These are phyloP conservation scores for Tetracladium marchalianum DNA, from an alignment of 495 filamentous ascomycete species.

Conservation along the genomic window DNA sequence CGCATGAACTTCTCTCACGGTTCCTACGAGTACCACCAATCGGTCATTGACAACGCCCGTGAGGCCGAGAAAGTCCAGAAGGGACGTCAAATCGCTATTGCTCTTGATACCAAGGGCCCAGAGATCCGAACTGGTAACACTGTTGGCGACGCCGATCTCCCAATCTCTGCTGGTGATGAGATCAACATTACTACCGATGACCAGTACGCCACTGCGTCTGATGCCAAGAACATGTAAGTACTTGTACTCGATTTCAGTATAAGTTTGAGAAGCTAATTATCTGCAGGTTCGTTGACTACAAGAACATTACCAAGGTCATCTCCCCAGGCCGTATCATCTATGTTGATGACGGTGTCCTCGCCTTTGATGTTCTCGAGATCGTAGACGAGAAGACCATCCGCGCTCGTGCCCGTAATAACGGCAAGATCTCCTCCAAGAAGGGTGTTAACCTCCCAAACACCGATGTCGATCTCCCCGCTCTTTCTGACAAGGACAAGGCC, in stretches of 20 bases:
- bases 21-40: conserved; percentile 91
- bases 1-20: conserved; percentile 99
- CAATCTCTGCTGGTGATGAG: conserved; percentile 70
- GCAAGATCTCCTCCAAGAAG: conserved; percentile 95
- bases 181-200: conserved; percentile 97
- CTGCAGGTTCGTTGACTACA: conserved; percentile 91
- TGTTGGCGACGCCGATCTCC: conserved; percentile 69
- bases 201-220: conserved; percentile 73
- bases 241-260: not conserved
- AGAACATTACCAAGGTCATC: conserved; percentile 99
- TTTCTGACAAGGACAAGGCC: conserved; percentile 95
- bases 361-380: conserved; percentile 84
- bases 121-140: conserved; percentile 98
- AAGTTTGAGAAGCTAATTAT: not conserved
- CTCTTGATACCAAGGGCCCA: conserved; percentile 96
- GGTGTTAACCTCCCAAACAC: conserved; percentile 98
- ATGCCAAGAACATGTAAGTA: conserved; percentile 86
- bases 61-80: conserved; percentile 63
- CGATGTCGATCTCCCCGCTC: conserved; percentile 92
- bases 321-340: conserved; percentile 88
- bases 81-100: conserved; percentile 90
- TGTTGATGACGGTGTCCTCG: conserved; percentile 95
- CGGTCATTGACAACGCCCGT: conserved; percentile 89
- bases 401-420: conserved; percentile 84
- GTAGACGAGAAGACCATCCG: conserved; percentile 80